Conservation (phyloP, 2,329 filamentous ascomycete species). For the Thermothelomyces thermophilus region DNA sequence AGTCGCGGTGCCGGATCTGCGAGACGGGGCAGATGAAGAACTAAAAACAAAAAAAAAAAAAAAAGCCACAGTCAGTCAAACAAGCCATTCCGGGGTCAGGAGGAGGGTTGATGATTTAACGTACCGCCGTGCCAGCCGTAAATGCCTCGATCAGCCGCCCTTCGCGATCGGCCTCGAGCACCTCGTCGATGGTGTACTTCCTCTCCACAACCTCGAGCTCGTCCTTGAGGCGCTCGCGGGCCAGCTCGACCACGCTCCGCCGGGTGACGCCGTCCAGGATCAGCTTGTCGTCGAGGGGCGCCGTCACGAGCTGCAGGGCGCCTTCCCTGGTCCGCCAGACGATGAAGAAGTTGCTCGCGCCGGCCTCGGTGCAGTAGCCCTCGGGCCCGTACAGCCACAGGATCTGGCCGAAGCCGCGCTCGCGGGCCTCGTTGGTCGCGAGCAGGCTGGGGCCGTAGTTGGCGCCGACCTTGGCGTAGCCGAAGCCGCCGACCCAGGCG, state of each 20-base stretch:
- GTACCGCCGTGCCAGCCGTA: constrained; percentile 76
- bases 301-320: constrained; percentile 67
- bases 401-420: constrained; percentile 75
- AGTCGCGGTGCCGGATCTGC: constrained; percentile 59
- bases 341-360: constrained; percentile 87
- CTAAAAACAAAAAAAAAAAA: constrained; percentile 36
- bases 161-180: constrained; percentile 64
- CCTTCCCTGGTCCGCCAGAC: constrained; percentile 63
- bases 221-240: constrained; percentile 52
- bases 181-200: constrained; percentile 73
- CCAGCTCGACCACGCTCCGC: constrained; percentile 69
- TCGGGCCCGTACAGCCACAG: constrained; percentile 85
- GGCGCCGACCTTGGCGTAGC: constrained; percentile 84
- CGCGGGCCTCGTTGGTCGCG: constrained; percentile 67
- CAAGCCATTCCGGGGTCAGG: too few relatives aligned
- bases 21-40: constrained; percentile 66
- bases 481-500: constrained; percentile 90
- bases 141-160: constrained; percentile 79
- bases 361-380: constrained; percentile 79
- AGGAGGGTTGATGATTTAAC: constrained; percentile 31
- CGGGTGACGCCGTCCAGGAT: constrained; percentile 89
- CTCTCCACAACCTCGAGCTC: constrained; percentile 70
- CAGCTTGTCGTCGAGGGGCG: constrained; percentile 72
- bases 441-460: constrained; percentile 85
- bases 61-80: too few relatives aligned